Evolutionary conservation across 1,284 basidiomycete genomes (phyloP).

Genomic region (Pseudozyma sp.): DNA sequence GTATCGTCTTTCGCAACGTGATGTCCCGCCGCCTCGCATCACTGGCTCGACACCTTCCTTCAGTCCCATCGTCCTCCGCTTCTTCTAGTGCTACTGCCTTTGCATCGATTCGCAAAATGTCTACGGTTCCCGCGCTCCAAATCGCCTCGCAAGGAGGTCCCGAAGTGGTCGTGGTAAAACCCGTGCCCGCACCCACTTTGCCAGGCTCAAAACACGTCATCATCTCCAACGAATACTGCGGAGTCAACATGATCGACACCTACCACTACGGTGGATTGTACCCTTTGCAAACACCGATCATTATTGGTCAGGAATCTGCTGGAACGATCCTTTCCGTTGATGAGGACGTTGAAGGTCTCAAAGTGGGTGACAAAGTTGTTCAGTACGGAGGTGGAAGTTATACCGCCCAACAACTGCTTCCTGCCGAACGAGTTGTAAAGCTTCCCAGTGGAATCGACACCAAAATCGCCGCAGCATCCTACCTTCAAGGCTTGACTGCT

Average conservation of each 20-base stretch:
- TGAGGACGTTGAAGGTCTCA: slow-evolving; percentile 69
- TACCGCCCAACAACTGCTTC: slow-evolving; percentile 80
- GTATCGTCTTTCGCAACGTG: background rate
- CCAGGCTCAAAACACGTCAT: slow-evolving; percentile 77
- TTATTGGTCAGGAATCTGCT: slow-evolving; percentile 81
- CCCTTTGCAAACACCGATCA: slow-evolving; percentile 76
- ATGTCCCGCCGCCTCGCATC: slow-evolving; percentile 20
- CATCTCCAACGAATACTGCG: slow-evolving; percentile 76
- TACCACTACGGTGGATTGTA: slow-evolving; percentile 71
- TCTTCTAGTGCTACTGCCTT: background rate
- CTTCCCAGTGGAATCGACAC: slow-evolving; percentile 74
- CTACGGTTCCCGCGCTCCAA: slow-evolving; percentile 72
- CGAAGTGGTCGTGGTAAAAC: slow-evolving; percentile 80
- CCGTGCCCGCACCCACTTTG: slow-evolving; percentile 76
- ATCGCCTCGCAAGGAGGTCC: slow-evolving; percentile 76
- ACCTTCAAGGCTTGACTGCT: slow-evolving; percentile 84
- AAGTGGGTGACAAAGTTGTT: slow-evolving; percentile 76
- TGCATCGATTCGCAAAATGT: slow-evolving; percentile 64
- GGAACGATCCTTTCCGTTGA: slow-evolving; percentile 79
- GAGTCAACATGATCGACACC: slow-evolving; percentile 77
- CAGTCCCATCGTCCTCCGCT: background rate
- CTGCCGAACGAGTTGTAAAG: slow-evolving; percentile 76
- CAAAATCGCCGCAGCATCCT: slow-evolving; percentile 76
- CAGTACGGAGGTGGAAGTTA: slow-evolving; percentile 75
- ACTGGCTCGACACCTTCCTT: slow-evolving; percentile 13